These are phyloP conservation scores for Pugionium dolabratum DNA, from an alignment of 345 rosid genomes.

Conservation along the genomic window DNA sequence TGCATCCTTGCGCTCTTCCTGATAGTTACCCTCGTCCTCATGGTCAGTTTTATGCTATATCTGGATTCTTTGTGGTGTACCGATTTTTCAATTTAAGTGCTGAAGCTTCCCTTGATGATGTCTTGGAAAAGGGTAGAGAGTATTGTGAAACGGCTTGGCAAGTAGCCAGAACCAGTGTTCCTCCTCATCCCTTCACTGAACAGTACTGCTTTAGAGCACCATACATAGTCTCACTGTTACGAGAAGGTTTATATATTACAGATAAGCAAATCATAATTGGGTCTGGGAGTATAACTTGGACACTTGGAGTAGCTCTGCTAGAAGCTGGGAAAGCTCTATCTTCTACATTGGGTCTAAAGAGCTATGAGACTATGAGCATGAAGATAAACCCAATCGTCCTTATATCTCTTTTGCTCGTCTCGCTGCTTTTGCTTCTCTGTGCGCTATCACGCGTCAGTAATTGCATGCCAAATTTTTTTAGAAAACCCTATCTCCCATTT, in stretches of 20 bases:
- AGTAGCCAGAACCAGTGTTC: conserved; percentile 73
- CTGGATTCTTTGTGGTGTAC: conserved; percentile 92
- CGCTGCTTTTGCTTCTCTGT: conserved; percentile 69
- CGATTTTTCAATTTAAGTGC: conserved; percentile 77
- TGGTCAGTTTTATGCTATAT: conserved; percentile 87
- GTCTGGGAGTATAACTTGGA: conserved; percentile 97
- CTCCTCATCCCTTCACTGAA: conserved; percentile 93
- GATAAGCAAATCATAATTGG: conserved; percentile 76
- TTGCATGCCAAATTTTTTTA: conserved; percentile 65
- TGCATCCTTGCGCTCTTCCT: conserved; percentile 90
- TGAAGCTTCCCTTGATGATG: conserved; percentile 89
- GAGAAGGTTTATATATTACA: conserved; percentile 89
- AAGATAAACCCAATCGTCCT: conserved; percentile 73
- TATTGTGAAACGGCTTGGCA: conserved; percentile 86
- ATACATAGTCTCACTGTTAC: conserved; percentile 68
- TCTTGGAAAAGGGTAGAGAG: conserved; percentile 76
- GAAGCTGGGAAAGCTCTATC: conserved; percentile 85
- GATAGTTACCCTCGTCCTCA: conserved; percentile 72
- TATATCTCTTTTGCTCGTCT: conserved; percentile 52
- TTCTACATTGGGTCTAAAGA: conserved; percentile 53
- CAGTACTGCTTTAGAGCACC: conserved; percentile 99
- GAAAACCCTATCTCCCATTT: conserved; percentile 73
- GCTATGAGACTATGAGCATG: conserved; percentile 59
- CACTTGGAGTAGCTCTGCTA: conserved; percentile 85
- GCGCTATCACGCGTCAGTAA: conserved; percentile 70